phyloP scores from a whole-genome alignment of 2,329 filamentous ascomycete species.

The Verticillium alfalfae region DNA sequence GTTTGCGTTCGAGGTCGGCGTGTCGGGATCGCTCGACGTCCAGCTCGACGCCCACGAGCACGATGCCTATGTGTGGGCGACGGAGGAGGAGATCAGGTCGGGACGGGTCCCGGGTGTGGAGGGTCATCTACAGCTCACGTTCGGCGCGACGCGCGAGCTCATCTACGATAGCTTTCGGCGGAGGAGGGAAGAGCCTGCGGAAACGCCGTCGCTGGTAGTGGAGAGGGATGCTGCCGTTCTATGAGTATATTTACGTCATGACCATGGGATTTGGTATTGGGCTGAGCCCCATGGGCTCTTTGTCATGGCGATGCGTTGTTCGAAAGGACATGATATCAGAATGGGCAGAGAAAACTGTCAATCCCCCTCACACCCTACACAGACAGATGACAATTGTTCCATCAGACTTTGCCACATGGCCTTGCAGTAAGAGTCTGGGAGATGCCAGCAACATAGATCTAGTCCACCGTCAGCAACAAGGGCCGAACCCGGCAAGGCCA shows the following conservation, averaged over 20 bases:
- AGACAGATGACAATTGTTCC: background rate
- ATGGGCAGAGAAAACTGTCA: background rate
- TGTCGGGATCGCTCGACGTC: conserved; percentile 17
- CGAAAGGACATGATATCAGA: background rate
- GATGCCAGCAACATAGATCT: background rate
- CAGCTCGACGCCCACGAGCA: conserved; percentile 34
- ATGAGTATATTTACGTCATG: background rate
- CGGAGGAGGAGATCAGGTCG: conserved; percentile 26
- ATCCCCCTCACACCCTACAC: too few species aligned
- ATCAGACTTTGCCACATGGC: background rate
- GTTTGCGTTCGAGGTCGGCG: conserved; percentile 30
- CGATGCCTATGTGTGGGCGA: conserved; percentile 31
- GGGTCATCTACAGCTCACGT: conserved; percentile 21
- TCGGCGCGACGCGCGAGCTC: conserved; percentile 16
- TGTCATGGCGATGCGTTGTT: too few species aligned
- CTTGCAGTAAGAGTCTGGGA: background rate
- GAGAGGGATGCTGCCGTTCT: background rate
- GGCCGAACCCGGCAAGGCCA: background rate
- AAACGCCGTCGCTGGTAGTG: background rate
- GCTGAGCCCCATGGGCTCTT: too few species aligned
- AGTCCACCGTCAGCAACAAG: background rate
- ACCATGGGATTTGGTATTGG: background rate
- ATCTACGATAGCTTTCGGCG: conserved; percentile 23
- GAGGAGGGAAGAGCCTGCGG: conserved; percentile 11
- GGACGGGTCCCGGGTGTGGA: conserved; percentile 18